Evolutionary conservation across 2,329 filamentous ascomycete species (phyloP).

Genomic region (Penicillium sp.): DNA sequence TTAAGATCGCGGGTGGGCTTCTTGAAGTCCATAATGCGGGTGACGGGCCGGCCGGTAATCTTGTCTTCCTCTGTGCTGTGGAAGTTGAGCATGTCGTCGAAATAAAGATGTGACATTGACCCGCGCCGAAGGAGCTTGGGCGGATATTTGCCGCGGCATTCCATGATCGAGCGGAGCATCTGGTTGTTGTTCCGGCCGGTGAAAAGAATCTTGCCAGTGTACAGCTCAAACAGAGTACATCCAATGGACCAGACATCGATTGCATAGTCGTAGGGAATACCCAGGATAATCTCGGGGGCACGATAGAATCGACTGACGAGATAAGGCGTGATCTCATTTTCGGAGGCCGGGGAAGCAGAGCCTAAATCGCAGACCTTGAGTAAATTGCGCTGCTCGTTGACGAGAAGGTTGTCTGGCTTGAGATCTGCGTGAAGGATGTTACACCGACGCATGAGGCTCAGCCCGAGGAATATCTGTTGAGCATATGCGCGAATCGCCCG

Average conservation of each 20-base stretch:
- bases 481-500: conserved; percentile 84
- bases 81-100: conserved; percentile 81
- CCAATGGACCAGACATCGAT: conserved; percentile 98
- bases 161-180: conserved; percentile 95
- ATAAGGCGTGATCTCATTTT: conserved; percentile 90
- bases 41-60: conserved; percentile 72
- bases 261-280: conserved; percentile 90
- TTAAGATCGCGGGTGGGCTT: conserved; percentile 81
- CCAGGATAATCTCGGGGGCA: conserved; percentile 93
- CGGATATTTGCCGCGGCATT: conserved; percentile 88
- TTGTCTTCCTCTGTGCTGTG: conserved; percentile 82
- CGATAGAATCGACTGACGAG: conserved; percentile 96
- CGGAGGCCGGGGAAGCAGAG: conserved; percentile 87
- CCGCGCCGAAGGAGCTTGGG: conserved; percentile 84
- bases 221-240: conserved; percentile 94
- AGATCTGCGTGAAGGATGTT: conserved; percentile 93
- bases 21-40: conserved; percentile 46
- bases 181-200: conserved; percentile 95
- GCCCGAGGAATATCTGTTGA: conserved; percentile 86
- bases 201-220: conserved; percentile 96
- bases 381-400: conserved; percentile 76
- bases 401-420: conserved; percentile 96
- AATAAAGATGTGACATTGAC: conserved; percentile 71
- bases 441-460: conserved; percentile 84
- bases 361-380: conserved; percentile 96